Percentiles rank a stretch among this genome's conserved stretches.
phyloP scores from a whole-genome alignment of 2,329 filamentous ascomycete species.

The Juglanconis sp. region DNA sequence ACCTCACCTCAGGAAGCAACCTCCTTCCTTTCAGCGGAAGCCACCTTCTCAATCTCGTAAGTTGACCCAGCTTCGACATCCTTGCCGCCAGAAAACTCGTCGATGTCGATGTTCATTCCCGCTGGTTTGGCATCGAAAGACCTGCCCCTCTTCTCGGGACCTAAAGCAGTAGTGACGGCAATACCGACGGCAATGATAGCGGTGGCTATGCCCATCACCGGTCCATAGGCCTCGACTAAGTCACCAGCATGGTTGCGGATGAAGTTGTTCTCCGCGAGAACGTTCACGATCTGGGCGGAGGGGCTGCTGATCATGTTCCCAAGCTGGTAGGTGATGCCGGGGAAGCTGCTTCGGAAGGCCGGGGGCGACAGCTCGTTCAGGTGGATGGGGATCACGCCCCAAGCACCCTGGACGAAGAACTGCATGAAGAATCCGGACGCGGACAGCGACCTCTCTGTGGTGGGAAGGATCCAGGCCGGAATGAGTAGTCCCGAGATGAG shows the following conservation, averaged over 20 bases:
- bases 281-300: conserved; percentile 74
- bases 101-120: conserved; percentile 34
- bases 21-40: conserved; percentile 4
- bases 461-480: conserved; percentile 67
- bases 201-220: conserved; percentile 72
- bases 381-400: conserved; percentile 69
- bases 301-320: conserved; percentile 74
- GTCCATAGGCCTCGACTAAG: conserved; percentile 66
- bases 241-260: conserved; percentile 54
- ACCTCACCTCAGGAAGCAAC: not conserved
- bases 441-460: conserved; percentile 56
- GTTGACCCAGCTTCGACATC: conserved; percentile 7
- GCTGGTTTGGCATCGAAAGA: conserved; percentile 62
- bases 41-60: conserved; percentile 3
- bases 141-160: conserved; percentile 71
- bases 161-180: conserved; percentile 62
- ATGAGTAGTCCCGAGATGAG: conserved; percentile 61
- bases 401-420: conserved; percentile 64
- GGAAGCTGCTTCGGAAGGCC: conserved; percentile 68
- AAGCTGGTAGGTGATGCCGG: conserved; percentile 69
- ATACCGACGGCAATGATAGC: conserved; percentile 74
- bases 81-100: conserved; percentile 22
- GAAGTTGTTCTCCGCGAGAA: conserved; percentile 61
- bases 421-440: conserved; percentile 68
- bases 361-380: conserved; percentile 70